Conservation (phyloP, 2,329 filamentous ascomycete species). For the Amesomyces nigricolor region DNA sequence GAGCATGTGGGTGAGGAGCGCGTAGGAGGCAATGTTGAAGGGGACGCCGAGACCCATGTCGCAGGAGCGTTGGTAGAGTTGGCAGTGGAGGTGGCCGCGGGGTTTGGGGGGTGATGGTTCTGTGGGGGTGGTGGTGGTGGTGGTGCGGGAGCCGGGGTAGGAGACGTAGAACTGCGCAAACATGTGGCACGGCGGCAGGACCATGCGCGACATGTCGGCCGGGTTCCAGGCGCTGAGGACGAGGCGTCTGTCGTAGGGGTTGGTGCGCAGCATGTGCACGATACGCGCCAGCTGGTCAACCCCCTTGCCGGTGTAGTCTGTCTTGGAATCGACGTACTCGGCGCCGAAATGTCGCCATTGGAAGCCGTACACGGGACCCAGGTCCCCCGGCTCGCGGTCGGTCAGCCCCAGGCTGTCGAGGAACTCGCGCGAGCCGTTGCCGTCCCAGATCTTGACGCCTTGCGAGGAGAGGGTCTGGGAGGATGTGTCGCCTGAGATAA, state of each 20-base stretch:
- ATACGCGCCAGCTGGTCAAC: conserved; percentile 91
- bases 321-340: conserved; percentile 69
- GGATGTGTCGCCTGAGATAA: conserved; percentile 78
- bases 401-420: conserved; percentile 78
- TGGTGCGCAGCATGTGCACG: conserved; percentile 76
- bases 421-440: conserved; percentile 85
- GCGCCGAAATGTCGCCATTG: conserved; percentile 99
- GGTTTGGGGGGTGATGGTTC: conserved; percentile 44
- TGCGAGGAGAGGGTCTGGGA: conserved; percentile 68
- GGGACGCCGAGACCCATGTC: conserved; percentile 97
- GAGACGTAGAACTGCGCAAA: conserved; percentile 95
- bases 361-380: conserved; percentile 96
- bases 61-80: conserved; percentile 88
- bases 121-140: conserved; percentile 11
- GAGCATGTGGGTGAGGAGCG: conserved; percentile 90
- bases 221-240: conserved; percentile 95
- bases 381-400: conserved; percentile 78
- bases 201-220: conserved; percentile 78
- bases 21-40: conserved; percentile 96
- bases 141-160: conserved; percentile 48
- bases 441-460: conserved; percentile 97
- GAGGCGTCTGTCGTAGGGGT: conserved; percentile 83
- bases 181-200: conserved; percentile 91
- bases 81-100: conserved; percentile 79
- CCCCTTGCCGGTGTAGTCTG: conserved; percentile 81